phyloP scores from a whole-genome alignment of 805 yeast genomes.

The Kregervanrija fluxuum region DNA sequence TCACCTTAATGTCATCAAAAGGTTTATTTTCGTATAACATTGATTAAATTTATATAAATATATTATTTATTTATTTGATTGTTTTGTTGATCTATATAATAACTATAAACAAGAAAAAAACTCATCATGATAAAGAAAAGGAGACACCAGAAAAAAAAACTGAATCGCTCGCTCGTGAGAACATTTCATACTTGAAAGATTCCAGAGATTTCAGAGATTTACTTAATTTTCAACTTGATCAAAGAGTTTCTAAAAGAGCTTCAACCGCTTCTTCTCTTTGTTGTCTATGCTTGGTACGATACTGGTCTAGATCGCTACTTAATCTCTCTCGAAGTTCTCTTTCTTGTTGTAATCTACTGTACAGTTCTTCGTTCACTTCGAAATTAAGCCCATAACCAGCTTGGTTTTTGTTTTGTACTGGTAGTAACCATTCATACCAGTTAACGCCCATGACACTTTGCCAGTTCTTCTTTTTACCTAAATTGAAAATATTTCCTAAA shows the following conservation, averaged over 20 bases:
- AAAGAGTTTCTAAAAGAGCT: no score
- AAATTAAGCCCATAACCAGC: slow-evolving; percentile 45
- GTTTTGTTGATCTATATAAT: no score
- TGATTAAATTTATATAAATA: no score
- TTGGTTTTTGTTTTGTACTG: slow-evolving; percentile 26
- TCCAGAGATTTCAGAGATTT: no score
- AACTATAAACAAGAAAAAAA: no score
- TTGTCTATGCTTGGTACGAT: slow-evolving; percentile 14
- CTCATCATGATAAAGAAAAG: no score
- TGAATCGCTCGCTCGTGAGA: no score
- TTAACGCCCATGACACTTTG: slow-evolving; percentile 61
- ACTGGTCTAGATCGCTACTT: slow-evolving; percentile 32
- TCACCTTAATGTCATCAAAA: slow-evolving; percentile 54
- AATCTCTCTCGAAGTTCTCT: slow-evolving; percentile 39
- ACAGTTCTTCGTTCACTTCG: slow-evolving; percentile 36
- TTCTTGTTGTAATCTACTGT: slow-evolving; percentile 33
- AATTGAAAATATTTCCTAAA: slow-evolving; percentile 65
- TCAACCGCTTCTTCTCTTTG: slow-evolving; percentile 1
- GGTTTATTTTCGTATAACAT: slow-evolving; percentile 50
- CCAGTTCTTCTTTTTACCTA: slow-evolving; percentile 65
- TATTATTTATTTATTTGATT: no score
- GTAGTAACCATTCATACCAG: slow-evolving; percentile 67
- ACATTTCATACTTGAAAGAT: no score
- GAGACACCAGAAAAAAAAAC: no score
- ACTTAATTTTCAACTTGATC: no score